Conservation (phyloP, 176 grass and related monocot genomes). For the Raddia guianensis region DNA sequence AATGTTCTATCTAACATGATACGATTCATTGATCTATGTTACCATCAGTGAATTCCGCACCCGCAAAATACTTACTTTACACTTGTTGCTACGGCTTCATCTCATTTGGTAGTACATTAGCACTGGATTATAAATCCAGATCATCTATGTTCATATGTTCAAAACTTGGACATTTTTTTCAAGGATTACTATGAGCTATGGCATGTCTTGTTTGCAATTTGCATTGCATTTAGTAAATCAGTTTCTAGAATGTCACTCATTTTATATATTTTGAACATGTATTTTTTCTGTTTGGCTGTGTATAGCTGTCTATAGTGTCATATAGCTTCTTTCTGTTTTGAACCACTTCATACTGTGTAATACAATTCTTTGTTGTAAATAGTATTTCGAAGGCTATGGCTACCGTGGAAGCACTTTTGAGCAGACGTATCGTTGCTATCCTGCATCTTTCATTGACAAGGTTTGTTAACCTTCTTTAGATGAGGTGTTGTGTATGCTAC, state of each 20-base stretch:
- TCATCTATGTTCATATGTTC: neutral
- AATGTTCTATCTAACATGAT: constrained; percentile 1
- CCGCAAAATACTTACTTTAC: neutral
- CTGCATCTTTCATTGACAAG: constrained; percentile 99
- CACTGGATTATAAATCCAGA: neutral
- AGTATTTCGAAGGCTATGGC: constrained; percentile 89
- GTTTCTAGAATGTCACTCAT: too few species aligned
- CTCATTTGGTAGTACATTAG: neutral
- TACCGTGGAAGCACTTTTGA: constrained; percentile 88
- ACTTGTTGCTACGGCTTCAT: constrained; percentile 1
- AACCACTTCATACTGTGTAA: constrained; percentile 6
- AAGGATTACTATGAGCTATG: too few species aligned
- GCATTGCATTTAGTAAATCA: too few species aligned
- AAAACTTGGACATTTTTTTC: too few species aligned
- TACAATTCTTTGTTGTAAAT: constrained; percentile 34
- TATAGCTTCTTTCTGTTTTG: neutral
- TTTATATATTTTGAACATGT: too few species aligned
- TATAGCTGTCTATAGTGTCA: neutral
- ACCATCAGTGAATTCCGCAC: neutral
- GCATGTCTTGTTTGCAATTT: too few species aligned
- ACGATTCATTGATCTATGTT: neutral
- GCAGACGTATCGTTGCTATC: constrained; percentile 95
- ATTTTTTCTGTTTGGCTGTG: too few species aligned
- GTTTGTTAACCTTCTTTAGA: constrained; percentile 43
- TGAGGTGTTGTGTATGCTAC: neutral